Conservation (phyloP, 768 basidiomycete genomes). For the Mycena leptocephala region DNA sequence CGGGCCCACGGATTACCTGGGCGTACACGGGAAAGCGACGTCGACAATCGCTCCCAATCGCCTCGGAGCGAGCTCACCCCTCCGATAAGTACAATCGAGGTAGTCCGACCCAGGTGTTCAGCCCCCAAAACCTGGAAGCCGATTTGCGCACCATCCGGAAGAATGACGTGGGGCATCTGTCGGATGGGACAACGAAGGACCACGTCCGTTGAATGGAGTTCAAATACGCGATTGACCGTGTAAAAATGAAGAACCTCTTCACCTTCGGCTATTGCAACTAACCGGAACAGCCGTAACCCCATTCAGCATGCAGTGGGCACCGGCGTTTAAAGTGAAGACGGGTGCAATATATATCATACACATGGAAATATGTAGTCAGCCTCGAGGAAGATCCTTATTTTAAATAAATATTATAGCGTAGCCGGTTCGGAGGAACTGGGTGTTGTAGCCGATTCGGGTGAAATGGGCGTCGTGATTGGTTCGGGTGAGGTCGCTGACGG, state of each 20-base stretch:
- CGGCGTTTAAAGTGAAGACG: too few species aligned
- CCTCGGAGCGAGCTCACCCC: slow-evolving; percentile 57
- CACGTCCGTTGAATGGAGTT: not conserved
- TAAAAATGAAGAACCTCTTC: too few species aligned
- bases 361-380: not conserved
- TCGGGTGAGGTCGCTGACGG: not conserved
- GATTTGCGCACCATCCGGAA: slow-evolving; percentile 61
- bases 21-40: slow-evolving; percentile 51
- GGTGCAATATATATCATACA: not conserved
- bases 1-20: slow-evolving; percentile 51
- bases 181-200: not conserved
- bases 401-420: too few species aligned
- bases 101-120: slow-evolving; percentile 45
- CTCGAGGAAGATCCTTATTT: not conserved
- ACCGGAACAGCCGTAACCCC: too few species aligned
- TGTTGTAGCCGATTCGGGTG: not conserved
- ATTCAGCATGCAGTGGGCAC: too few species aligned
- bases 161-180: slow-evolving; percentile 26
- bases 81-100: slow-evolving; percentile 60
- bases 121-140: slow-evolving; percentile 63
- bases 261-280: too few species aligned
- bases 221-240: too few species aligned
- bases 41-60: slow-evolving; percentile 58
- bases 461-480: not conserved
- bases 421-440: too few species aligned